Evolutionary conservation across 106 monocot species (phyloP), one percentile per base, ranked within the genome.

Genomic region (Acanthochlamys bracteata): DNA sequence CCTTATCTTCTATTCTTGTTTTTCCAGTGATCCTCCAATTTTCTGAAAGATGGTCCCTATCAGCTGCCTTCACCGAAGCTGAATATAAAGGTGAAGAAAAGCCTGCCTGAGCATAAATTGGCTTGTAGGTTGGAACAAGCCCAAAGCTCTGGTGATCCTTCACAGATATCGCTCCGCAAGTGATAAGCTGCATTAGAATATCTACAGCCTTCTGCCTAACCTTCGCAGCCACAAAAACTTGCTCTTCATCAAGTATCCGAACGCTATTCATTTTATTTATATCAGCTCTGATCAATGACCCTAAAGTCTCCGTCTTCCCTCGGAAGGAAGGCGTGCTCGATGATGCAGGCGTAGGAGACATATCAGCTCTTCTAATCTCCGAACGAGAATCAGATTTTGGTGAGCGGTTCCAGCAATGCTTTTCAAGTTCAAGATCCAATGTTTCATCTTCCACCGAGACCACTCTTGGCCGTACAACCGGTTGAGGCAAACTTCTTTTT

Each of bases 261-360:
- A 67, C 63, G 40, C 49, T 63, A 55, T 71, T 80, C 67, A 67
- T 71, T 62, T 58, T 75, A 13, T 16, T 43, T 12, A 61, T 67
- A n/a, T 80, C 80, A 11, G 66, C 75, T 23, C 80, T 62, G 56
- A 80, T 80, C 20, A 75, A 57, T 10, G 80, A 74, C 39, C 75
- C 80, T 45, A 80, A 55, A 4, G 80, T 80, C 39, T 75, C 75
- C 7, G 41, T 67, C 57, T 75, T 80, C 55, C 67, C 67, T 26
- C 24, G 59, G 7, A 62, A 62, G 43, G 75, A 80, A 0, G 67
- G 71, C 19, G 80, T 45, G 27, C 71, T 71, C 0, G 75, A 68
- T 7, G 75, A 75, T 0, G 66, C 47, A 2, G 62, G 66, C 11
- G 66, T 66, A 1, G 75, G 71, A 10, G 80, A 80, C 20, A 74